Percentiles rank a stretch among this genome's conserved stretches.
phyloP scores from a whole-genome alignment of 1,284 basidiomycete species.

The Ganoderma leucocontextum region DNA sequence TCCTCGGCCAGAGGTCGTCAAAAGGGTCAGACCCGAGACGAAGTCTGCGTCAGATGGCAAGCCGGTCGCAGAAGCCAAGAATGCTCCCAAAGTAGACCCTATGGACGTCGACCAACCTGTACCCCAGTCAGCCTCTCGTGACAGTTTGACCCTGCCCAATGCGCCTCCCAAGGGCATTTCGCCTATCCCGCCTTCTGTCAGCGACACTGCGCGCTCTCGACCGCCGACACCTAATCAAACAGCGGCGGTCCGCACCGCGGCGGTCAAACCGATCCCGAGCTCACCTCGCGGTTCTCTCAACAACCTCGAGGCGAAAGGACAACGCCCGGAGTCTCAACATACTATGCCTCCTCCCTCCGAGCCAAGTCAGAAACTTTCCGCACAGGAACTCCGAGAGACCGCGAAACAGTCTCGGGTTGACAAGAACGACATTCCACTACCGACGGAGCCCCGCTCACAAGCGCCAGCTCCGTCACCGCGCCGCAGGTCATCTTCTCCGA shows the following conservation, averaged over 20 bases:
- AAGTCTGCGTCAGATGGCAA: slow-evolving; percentile 35
- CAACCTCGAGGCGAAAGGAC: slow-evolving; percentile 38
- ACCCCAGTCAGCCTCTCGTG: slow-evolving; percentile 6
- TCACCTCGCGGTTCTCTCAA: slow-evolving; percentile 46
- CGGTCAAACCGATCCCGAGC: slow-evolving; percentile 50
- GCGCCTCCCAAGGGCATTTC: slow-evolving; percentile 14
- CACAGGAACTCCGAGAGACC: slow-evolving; percentile 81
- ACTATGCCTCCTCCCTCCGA: slow-evolving; percentile 80
- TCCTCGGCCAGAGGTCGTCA: slow-evolving; percentile 80
- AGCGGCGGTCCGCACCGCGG: slow-evolving; percentile 29
- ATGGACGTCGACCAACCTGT: slow-evolving; percentile 51
- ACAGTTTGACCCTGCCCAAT: slow-evolving; percentile 13
- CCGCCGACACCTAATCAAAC: slow-evolving; percentile 39
- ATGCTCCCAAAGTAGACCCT: slow-evolving; percentile 34
- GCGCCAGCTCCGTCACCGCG: slow-evolving; percentile 62
- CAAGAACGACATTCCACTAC: slow-evolving; percentile 32
- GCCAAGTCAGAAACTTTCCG: slow-evolving; percentile 82
- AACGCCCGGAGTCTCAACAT: slow-evolving; percentile 47
- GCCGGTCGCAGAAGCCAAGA: slow-evolving; percentile 37
- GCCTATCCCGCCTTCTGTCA: slow-evolving; percentile 19
- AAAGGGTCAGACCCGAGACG: slow-evolving; percentile 65
- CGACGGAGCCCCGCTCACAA: slow-evolving; percentile 50
- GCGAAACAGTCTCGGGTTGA: slow-evolving; percentile 63
- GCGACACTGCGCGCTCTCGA: slow-evolving; percentile 35
- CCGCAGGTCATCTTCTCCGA: slow-evolving; percentile 70